Conservation (phyloP, 2,329 filamentous ascomycete genomes). For the Pezicula neosporulosa region DNA sequence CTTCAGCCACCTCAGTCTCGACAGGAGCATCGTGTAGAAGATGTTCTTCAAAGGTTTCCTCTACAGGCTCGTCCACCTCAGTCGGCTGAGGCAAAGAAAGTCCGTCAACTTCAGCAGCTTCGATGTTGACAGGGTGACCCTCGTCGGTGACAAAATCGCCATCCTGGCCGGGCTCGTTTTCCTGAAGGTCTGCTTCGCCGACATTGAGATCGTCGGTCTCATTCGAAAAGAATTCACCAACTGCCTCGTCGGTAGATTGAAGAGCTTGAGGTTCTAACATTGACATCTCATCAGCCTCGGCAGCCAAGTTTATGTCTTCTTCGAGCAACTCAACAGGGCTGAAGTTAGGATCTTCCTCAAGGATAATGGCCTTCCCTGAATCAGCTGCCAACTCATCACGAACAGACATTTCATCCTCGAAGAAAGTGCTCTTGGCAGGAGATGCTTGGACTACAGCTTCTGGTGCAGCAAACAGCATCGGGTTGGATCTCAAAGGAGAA, state of each 20-base stretch:
- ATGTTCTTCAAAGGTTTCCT: constrained; percentile 11
- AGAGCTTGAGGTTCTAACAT: too few species aligned
- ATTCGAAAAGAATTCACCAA: too few species aligned
- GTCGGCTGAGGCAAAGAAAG: constrained; percentile 51
- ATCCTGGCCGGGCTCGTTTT: too few species aligned
- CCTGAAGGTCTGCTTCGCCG: too few species aligned
- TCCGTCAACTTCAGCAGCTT: constrained; percentile 53
- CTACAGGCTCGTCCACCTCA: constrained; percentile 12
- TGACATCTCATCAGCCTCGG: constrained; percentile 51
- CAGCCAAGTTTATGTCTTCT: constrained; percentile 54
- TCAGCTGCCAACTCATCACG: constrained; percentile 34
- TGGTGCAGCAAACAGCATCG: not conserved
- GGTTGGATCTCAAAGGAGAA: constrained; percentile 7
- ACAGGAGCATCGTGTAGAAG: not conserved
- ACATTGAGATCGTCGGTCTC: too few species aligned
- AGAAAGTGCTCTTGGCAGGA: constrained; percentile 46
- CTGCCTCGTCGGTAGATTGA: too few species aligned
- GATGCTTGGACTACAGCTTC: constrained; percentile 12
- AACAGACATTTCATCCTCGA: constrained; percentile 58
- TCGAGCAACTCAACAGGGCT: constrained; percentile 45
- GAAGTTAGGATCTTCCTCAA: constrained; percentile 31
- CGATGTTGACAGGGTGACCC: too few species aligned
- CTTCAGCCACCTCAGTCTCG: not conserved
- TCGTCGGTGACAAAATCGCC: too few species aligned
- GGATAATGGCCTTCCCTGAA: constrained; percentile 14